Evolutionary conservation across 371 early-diverging fungal species (phyloP).

Genomic region (Parasitella parasitica): DNA sequence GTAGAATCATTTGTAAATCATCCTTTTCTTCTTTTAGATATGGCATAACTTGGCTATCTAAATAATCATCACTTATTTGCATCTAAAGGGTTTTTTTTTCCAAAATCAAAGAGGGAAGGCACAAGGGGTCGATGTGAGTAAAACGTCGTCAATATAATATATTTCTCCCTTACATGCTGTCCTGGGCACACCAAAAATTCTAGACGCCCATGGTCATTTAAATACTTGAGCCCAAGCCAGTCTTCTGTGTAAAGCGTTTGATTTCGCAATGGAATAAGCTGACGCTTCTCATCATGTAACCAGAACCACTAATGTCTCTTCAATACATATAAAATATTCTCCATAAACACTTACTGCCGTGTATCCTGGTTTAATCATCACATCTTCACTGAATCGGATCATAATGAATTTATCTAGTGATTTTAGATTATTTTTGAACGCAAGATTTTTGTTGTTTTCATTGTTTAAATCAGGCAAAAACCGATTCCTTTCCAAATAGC

Average conservation of each 20-base stretch:
- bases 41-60: constrained; percentile 49
- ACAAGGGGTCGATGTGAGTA: neutral
- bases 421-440: constrained; percentile 57
- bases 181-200: constrained; percentile 65
- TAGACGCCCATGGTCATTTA: constrained; percentile 58
- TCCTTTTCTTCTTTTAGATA: constrained; percentile 38
- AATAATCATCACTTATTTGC: constrained; percentile 58
- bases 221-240: constrained; percentile 66
- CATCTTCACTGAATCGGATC: constrained; percentile 77
- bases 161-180: constrained; percentile 64
- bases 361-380: constrained; percentile 75
- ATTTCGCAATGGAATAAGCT: constrained; percentile 53
- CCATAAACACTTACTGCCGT: constrained; percentile 56
- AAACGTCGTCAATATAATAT: constrained; percentile 12
- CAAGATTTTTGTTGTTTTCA: constrained; percentile 58
- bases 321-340: neutral
- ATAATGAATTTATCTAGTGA: constrained; percentile 73
- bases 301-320: constrained; percentile 70
- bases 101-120: neutral
- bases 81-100: too few relatives aligned
- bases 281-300: constrained; percentile 54
- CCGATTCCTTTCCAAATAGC: constrained; percentile 72
- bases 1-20: constrained; percentile 11
- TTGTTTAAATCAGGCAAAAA: constrained; percentile 90
- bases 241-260: constrained; percentile 67